Evolutionary conservation across 148 eudicot species (phyloP), one percentile per base, ranked within the genome.

Genomic region (Bassia scoparia): DNA sequence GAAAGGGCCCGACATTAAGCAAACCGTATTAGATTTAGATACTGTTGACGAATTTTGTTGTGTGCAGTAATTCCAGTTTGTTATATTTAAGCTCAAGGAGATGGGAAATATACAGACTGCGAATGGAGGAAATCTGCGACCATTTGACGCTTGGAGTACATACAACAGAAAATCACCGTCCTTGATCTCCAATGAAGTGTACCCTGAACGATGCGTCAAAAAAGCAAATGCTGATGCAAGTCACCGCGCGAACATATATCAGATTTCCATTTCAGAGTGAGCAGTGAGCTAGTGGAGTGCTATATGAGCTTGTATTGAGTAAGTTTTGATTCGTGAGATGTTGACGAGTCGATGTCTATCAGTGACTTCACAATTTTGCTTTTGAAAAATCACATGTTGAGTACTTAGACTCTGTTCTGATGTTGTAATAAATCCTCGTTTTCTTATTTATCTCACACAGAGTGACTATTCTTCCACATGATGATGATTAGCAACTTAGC

Each of bases 11-110:
- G n/a, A n/a, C n/a, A n/a, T n/a, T n/a, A n/a, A n/a, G n/a, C n/a
- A n/a, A n/a, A n/a, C n/a, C n/a, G n/a, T n/a, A n/a, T 41, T 5
- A 41, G 46, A 14, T 8, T 41, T 37, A 13, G n/a, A 14, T 68
- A 23, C 26, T 26, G 62, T 17, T 10, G 48, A 71, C 50, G 56
- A 24, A 3, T 54, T 67, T 58, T 73, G 69, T 54, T 66, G 60
- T 33, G 43, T 83, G 88, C 90, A 89, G 93, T 75, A 89, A 89
- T 75, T 77, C 90, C 0, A 89, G 54, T 89, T 83, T 53, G 81
- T 89, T 23, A 78, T 88, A 29, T 86, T 81, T 85, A 87, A 89
- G 90, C 90, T 89, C 13, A 85, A 76, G 75, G 85, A 89, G 80
- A 87, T 89, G 90, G 90, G 93, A 20, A 89, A 79, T 78, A 70